Evolutionary conservation across 2,329 filamentous ascomycete species (phyloP).

Genomic region (Annulohypoxylon truncatum): DNA sequence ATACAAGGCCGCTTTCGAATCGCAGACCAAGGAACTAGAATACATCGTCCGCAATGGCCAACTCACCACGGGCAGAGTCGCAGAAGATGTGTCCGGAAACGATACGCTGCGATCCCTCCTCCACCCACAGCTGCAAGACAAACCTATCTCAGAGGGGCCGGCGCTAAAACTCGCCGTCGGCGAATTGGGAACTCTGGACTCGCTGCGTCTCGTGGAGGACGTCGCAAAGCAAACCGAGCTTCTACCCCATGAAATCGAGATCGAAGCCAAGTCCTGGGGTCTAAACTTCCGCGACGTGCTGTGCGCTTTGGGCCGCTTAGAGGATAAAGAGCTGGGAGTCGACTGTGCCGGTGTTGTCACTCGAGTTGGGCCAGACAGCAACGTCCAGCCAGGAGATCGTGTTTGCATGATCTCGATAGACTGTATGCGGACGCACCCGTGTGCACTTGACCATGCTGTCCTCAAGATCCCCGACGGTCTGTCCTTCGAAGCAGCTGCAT

Average conservation of each 20-base stretch:
- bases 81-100: conserved; percentile 27
- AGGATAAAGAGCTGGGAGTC: conserved; percentile 25
- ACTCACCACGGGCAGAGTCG: conserved; percentile 23
- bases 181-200: conserved; percentile 35
- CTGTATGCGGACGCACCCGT: conserved; percentile 30
- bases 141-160: conserved; percentile 34
- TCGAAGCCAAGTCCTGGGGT: conserved; percentile 31
- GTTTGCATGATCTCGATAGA: conserved; percentile 24
- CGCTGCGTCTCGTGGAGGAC: conserved; percentile 30
- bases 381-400: conserved; percentile 22
- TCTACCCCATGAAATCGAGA: conserved; percentile 29
- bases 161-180: conserved; percentile 36
- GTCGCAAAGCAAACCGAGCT: conserved; percentile 18
- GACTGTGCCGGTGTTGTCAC: conserved; percentile 36
- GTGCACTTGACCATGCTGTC: conserved; percentile 18
- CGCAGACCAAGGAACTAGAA: conserved; percentile 20
- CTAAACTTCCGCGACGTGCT: conserved; percentile 34
- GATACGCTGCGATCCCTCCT: conserved; percentile 25
- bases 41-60: conserved; percentile 34
- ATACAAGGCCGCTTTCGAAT: conserved; percentile 28
- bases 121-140: conserved; percentile 17
- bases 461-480: conserved; percentile 31
- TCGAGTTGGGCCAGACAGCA: conserved; percentile 13
- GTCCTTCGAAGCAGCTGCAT: conserved; percentile 24
- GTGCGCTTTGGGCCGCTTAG: conserved; percentile 25